A percentile compares a stretch with the other conserved stretches of the same genome.
Evolutionary conservation across 1,284 basidiomycete genomes (phyloP).

Genomic region (Paramarasmius palmivorus): DNA sequence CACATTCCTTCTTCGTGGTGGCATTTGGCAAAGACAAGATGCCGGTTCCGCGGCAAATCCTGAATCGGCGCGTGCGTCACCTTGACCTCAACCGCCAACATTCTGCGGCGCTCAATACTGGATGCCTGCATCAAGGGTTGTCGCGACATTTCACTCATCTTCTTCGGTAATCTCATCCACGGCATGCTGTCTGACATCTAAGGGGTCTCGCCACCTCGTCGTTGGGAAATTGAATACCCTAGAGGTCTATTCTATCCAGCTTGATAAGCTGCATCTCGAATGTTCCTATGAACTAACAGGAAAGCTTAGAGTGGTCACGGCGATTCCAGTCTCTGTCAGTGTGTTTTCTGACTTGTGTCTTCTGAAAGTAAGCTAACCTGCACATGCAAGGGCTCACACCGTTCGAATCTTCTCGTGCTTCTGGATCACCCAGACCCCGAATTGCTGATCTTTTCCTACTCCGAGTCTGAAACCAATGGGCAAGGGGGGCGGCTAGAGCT

Average conservation of each 20-base stretch:
- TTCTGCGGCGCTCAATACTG: background rate
- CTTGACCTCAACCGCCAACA: no score
- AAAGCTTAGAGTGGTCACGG: conserved; percentile 54
- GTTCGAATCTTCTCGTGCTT: conserved; percentile 59
- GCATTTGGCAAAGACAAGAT: no score
- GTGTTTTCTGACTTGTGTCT: conserved; percentile 10
- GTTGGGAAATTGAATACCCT: conserved; percentile 64
- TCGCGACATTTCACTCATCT: conserved; percentile 11
- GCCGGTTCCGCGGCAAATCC: no score
- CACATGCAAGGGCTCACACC: conserved; percentile 37
- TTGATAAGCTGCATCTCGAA: conserved; percentile 57
- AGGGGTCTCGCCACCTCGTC: conserved; percentile 60
- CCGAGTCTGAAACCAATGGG: conserved; percentile 28
- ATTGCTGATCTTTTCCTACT: conserved; percentile 59
- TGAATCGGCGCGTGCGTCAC: no score
- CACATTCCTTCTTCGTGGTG: no score
- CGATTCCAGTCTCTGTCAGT: conserved; percentile 53
- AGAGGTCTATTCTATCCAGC: conserved; percentile 62
- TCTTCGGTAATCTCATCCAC: conserved; percentile 51
- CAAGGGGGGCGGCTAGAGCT: conserved; percentile 37
- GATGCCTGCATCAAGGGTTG: conserved; percentile 9
- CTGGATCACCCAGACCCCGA: conserved; percentile 75
- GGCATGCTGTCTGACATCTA: conserved; percentile 56
- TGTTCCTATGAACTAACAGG: conserved; percentile 67
- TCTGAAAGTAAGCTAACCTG: background rate